These are phyloP conservation scores for Sporothrix globosa DNA, from an alignment of 2,329 filamentous ascomycete genomes.

Conservation along the genomic window DNA sequence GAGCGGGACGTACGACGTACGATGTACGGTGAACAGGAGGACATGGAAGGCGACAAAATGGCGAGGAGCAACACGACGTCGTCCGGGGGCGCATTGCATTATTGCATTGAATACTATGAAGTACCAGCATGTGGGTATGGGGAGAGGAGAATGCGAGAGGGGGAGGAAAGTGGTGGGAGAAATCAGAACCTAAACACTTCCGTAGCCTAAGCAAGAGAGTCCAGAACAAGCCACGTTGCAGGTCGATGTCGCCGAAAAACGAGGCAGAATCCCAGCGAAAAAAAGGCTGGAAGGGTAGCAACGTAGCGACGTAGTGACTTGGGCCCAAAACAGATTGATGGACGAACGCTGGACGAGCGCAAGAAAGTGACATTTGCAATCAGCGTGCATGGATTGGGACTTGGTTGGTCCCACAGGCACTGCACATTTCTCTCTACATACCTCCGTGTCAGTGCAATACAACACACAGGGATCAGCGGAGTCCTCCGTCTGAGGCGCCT, in stretches of 20 bases:
- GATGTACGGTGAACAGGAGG: neutral
- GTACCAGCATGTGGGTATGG: neutral
- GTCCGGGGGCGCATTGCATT: neutral
- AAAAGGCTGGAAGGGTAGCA: neutral
- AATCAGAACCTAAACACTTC: neutral
- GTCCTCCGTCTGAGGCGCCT: neutral
- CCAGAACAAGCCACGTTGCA: neutral
- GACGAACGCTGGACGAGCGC: constrained; percentile 24
- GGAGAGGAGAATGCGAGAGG: neutral
- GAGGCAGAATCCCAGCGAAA: neutral
- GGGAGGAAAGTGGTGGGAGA: neutral
- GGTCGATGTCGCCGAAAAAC: constrained; percentile 7
- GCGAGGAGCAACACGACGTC: neutral
- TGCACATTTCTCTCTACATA: neutral
- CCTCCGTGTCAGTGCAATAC: no score
- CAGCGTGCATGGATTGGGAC: neutral
- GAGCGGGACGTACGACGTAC: neutral
- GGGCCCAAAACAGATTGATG: constrained; percentile 20
- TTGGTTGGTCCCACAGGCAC: neutral
- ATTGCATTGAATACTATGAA: constrained; percentile 19
- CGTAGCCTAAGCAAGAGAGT: no score
- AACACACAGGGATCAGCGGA: neutral
- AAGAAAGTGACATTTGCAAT: neutral
- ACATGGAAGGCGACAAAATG: neutral
- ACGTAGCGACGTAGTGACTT: neutral